phyloP scores from a whole-genome alignment of 495 filamentous ascomycete species.

The Parmelia sp. region DNA sequence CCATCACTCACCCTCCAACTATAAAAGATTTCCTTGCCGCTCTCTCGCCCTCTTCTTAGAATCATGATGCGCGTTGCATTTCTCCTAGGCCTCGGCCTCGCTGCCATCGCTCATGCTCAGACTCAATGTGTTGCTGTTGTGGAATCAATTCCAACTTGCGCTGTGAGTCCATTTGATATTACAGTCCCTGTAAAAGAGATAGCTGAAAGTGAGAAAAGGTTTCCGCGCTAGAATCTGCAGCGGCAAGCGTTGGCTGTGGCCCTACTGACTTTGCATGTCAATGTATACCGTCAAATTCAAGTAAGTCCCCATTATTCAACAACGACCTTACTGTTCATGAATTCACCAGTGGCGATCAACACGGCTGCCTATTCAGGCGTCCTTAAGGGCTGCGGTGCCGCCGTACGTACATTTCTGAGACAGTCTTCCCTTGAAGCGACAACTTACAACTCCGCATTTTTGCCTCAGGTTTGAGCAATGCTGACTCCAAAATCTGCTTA shows the following conservation, averaged over 20 bases:
- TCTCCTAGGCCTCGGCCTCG: conserved; percentile 20
- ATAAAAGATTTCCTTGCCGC: neutral
- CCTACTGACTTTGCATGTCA: conserved; percentile 24
- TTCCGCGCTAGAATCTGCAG: conserved; percentile 18
- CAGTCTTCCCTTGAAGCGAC: too few relatives aligned
- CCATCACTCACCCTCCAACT: neutral
- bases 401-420: neutral
- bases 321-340: neutral
- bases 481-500: too few relatives aligned
- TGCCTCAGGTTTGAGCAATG: too few relatives aligned
- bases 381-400: conserved; percentile 21
- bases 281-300: conserved; percentile 17
- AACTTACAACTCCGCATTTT: too few relatives aligned
- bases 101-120: conserved; percentile 23
- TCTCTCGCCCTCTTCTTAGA: conserved; percentile 8
- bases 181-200: neutral
- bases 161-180: conserved; percentile 14
- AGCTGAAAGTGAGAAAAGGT: conserved; percentile 14
- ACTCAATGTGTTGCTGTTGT: conserved; percentile 22
- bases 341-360: conserved; percentile 21
- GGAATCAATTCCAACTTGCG: conserved; percentile 23
- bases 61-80: conserved; percentile 19
- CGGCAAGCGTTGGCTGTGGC: conserved; percentile 20
- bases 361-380: conserved; percentile 21
- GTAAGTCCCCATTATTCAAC: neutral